Conservation (phyloP, 345 rosid species). For the Nasturtium officinale region DNA sequence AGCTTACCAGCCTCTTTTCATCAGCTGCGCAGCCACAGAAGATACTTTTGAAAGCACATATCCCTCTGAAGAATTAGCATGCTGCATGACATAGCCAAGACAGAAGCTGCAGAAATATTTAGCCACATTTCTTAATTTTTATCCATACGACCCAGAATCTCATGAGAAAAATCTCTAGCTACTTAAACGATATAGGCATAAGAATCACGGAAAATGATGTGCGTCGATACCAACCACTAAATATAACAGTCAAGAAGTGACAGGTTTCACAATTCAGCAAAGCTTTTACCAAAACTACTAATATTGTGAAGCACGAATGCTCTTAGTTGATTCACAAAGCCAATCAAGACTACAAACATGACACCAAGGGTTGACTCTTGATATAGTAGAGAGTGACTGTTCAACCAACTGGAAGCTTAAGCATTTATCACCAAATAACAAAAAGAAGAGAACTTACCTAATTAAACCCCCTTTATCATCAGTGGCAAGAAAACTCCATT, state of each 20-base stretch:
- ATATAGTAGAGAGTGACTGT: slow-evolving; percentile 11
- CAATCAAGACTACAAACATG: slow-evolving; percentile 13
- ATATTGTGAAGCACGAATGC: slow-evolving; percentile 25
- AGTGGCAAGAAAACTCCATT: slow-evolving; percentile 77
- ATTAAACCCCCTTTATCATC: slow-evolving; percentile 81
- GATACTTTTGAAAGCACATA: slow-evolving; percentile 90
- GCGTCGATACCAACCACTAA: not conserved
- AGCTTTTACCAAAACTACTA: slow-evolving; percentile 21
- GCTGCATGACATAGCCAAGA: slow-evolving; percentile 75
- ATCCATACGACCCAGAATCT: not conserved
- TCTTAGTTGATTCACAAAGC: slow-evolving; percentile 23
- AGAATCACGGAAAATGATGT: not conserved
- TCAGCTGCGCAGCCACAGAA: slow-evolving; percentile 93
- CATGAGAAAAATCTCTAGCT: slow-evolving; percentile 11
- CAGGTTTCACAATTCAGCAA: slow-evolving; percentile 23
- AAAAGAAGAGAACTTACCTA: slow-evolving; percentile 48
- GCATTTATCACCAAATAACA: slow-evolving; percentile 14
- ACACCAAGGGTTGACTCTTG: slow-evolving; percentile 2
- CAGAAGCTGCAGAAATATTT: slow-evolving; percentile 67
- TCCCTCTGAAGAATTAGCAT: slow-evolving; percentile 78
- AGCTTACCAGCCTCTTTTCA: slow-evolving; percentile 98
- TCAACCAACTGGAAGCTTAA: slow-evolving; percentile 28
- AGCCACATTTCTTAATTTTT: slow-evolving; percentile 2
- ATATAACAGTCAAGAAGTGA: slow-evolving; percentile 18
- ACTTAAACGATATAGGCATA: not conserved